Evolutionary conservation across 768 basidiomycete genomes (phyloP), one percentile per base, ranked within the genome.

Genomic region (Leucocoprinus birnbaumii): DNA sequence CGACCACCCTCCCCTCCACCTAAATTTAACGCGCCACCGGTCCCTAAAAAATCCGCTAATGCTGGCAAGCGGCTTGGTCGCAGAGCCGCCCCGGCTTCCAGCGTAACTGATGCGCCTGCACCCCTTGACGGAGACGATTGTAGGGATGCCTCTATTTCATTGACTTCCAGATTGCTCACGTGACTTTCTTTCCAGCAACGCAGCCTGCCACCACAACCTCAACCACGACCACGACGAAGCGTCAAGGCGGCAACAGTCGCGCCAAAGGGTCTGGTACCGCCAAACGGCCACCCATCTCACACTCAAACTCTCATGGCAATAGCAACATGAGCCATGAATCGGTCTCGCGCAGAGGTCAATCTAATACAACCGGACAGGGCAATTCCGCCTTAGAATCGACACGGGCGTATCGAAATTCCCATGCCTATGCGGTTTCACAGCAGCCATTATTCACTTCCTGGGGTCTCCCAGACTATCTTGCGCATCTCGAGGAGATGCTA

Each of bases 391-490:
- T 72, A 48, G 72, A 73, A 59, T 82, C 83, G 56, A 78, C 85
- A 51, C 80, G 86, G 56, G 83, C 87, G 56, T 89, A 89, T 68
- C 86, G 83, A 63, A 86, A 86, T 71, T 84, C 86, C 58, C 89
- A 90, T 77, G 86, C 85, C 21, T 89, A 88, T 66, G 87, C 80
- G 44, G 83, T 89, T 49, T 85, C 87, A 11, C 89, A 90, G 63
- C 87, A 90, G 65, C 83, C 87, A 27, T 73, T 90, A 8, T 83
- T 84, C 71, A 91, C 89, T 34, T 86, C 89, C 48, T 98, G 95
- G 94, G 83, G 85, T 54, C 75, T 98, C 47, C 95, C 95, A 6
- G 95, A 98, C 73, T 95, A 97, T 71, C 80, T 98, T 43, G 82
- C 87, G 0, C 91, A 95, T 66, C 84, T 96, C 58, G 82, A 88